Base-by-base conservation (phyloP, 768 basidiomycete genomes). In the Mycena amicta region DNA sequence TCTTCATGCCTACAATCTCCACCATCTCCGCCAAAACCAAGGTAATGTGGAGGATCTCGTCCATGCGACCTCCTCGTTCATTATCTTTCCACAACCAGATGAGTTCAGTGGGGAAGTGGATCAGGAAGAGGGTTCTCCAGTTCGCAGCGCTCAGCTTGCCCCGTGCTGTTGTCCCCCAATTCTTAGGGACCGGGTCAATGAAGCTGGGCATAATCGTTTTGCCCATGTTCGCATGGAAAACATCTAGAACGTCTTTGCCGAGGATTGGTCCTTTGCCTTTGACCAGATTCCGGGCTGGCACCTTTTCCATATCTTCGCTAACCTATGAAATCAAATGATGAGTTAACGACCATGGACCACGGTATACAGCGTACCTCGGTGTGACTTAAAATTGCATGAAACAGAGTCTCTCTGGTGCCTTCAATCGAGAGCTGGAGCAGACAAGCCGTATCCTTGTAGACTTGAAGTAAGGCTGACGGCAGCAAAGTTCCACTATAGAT, bases 81-180 rank as follows among this genome's bases (percentile, higher is more conserved):
- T 66, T 58, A 20, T 49, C 22, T 1, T 68, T 66, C 77, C 76
- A 79, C 0, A 75, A 59, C 6, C 73, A 66, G 16, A 74, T 68
- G 3, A 79, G 62, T 2, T 74, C 75, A 33, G 77, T 67, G 0
- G 68, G 63, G 0, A 77, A 52, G 53, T 75, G 69, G 18, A 78
- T 66, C 0, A 67, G 67, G 54, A 70, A 71, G 4, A 70, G 57
- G 1, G 66, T 66, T 3, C 72, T 51, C 71, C 73, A 78, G 28
- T 79, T 70, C 41, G 77, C 70, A 0, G 75, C 75, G 22, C 63
- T 69, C 4, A 74, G 68, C 39, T 74, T 74, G 16, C 72, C 72
- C 2, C 64, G 52, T 50, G 68, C 8, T 26, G 53, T n/a, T 40
- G 66, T 66, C 5, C 71, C 62, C 68, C 60, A 61, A 50, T 64